Evolutionary conservation across 2,329 filamentous ascomycete species (phyloP), one percentile per base, ranked within the genome.

Genomic region (Trichophyton rubrum): DNA sequence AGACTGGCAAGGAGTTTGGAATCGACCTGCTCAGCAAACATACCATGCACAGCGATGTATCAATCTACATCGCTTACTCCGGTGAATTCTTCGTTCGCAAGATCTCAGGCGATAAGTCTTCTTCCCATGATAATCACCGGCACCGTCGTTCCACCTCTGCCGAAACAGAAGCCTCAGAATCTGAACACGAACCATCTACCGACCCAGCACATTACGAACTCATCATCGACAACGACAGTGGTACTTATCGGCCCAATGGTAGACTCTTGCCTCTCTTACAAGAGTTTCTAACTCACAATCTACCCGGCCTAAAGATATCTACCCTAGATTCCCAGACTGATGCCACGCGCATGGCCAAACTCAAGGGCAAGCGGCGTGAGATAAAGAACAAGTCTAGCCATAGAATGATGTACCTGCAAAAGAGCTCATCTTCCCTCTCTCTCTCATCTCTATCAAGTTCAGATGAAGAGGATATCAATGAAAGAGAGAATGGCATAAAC

Each of bases 31-130:
- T 97, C 68, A 90, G 86, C 72, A 97, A 97, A 72, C 92, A 97
- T 73, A 95, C 90, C 45, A 96, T 97, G 90, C 92, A 97, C 75
- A 92, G 89, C 65, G 86, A 96, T 72, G 91, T 96, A 1, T 88
- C 85, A 40, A 87, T 89, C 1, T 96, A 96, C 71, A 89, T 96
- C 64, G 92, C 91, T 22, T 96, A 86, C 70, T 90, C 88, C 0
- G 92, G 92, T 47, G 92, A 97, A 70, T 97, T 97, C 73, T 93
- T 96, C 71, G 81, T 97, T 64, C 83, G 90, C 13, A 82, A 73
- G 80, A 22, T 47, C 30, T 35, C 56, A 59, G 2, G 80, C 78
- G 0, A 66, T 71, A 13, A 72, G 79, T 61, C 81, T 20, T 51
- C 67, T 5, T 65, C 67, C 13, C 53, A 56, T 1, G 15, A 35